A percentile compares a stretch with the other conserved stretches of the same genome.
Conservation (phyloP, 306 rosid genomes). For the Comarum palustre region DNA sequence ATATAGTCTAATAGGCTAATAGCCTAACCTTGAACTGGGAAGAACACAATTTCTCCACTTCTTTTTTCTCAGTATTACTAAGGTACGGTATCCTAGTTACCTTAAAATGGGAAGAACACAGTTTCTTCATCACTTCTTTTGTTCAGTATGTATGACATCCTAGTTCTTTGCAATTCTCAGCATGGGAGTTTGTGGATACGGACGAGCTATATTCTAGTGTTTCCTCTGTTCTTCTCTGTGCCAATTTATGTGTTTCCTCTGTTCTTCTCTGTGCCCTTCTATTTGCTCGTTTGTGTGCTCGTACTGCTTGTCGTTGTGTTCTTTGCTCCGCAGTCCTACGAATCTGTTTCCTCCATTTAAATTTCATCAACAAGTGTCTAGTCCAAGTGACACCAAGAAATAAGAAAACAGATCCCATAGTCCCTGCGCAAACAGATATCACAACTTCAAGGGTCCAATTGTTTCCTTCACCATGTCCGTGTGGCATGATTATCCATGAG, state of each 20-base stretch:
- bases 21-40: background rate
- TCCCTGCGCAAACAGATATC: conserved; percentile 46
- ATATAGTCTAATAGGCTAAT: background rate
- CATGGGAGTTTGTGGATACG: conserved; percentile 1
- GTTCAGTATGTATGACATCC: conserved; percentile 19
- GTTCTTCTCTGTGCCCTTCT: background rate
- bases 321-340: background rate
- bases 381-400: conserved; percentile 43
- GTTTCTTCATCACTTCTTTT: background rate
- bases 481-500: conserved; percentile 53
- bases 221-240: background rate
- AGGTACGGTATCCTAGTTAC: too few relatives aligned
- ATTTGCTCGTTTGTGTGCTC: background rate
- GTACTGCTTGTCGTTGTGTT: background rate
- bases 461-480: conserved; percentile 17
- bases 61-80: too few relatives aligned
- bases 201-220: background rate
- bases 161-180: background rate
- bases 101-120: background rate
- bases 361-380: conserved; percentile 47
- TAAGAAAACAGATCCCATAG: conserved; percentile 47
- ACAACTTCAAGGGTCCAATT: conserved; percentile 41
- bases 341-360: conserved; percentile 42
- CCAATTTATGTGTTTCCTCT: background rate
- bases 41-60: background rate